phyloP scores from a whole-genome alignment of 1,284 basidiomycete species.

The Austroboletus olivaceoglutinosus region DNA sequence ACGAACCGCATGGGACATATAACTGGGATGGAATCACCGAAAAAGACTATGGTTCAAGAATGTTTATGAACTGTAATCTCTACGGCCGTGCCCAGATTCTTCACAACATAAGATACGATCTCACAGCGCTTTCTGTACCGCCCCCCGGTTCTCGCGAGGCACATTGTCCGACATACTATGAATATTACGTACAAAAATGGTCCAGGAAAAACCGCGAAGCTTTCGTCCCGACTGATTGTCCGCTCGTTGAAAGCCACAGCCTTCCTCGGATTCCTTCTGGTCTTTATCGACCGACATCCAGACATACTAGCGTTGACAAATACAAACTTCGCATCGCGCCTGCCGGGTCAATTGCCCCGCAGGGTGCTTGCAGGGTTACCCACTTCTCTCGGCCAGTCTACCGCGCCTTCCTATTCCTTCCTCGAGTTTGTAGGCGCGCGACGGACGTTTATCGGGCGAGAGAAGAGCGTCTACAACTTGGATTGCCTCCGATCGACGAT shows the following conservation, averaged over 20 bases:
- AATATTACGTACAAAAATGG: conserved; percentile 58
- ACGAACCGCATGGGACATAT: conserved; percentile 46
- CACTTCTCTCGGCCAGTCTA: conserved; percentile 48
- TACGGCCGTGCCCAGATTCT: conserved; percentile 57
- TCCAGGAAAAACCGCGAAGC: conserved; percentile 43
- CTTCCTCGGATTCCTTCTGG: conserved; percentile 44
- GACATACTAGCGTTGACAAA: conserved; percentile 17
- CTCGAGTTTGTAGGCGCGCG: conserved; percentile 63
- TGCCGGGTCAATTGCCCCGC: conserved; percentile 49
- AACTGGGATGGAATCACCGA: conserved; percentile 56
- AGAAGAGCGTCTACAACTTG: conserved; percentile 49
- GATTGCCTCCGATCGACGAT: conserved; percentile 55
- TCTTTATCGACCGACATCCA: conserved; percentile 41
- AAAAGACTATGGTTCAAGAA: conserved; percentile 43
- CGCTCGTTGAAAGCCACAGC: conserved; percentile 52
- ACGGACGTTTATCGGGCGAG: conserved; percentile 62
- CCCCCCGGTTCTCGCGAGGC: conserved; percentile 48
- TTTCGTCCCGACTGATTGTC: conserved; percentile 51
- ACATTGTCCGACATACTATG: conserved; percentile 51
- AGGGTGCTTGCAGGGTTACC: conserved; percentile 51
- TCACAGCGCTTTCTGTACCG: conserved; percentile 60
- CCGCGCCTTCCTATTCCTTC: conserved; percentile 54
- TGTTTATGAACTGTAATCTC: conserved; percentile 56
- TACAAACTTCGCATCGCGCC: conserved; percentile 24
- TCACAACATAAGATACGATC: conserved; percentile 55